Conservation (phyloP, 1,284 basidiomycete species). For the Cryptococcus hybrid region DNA sequence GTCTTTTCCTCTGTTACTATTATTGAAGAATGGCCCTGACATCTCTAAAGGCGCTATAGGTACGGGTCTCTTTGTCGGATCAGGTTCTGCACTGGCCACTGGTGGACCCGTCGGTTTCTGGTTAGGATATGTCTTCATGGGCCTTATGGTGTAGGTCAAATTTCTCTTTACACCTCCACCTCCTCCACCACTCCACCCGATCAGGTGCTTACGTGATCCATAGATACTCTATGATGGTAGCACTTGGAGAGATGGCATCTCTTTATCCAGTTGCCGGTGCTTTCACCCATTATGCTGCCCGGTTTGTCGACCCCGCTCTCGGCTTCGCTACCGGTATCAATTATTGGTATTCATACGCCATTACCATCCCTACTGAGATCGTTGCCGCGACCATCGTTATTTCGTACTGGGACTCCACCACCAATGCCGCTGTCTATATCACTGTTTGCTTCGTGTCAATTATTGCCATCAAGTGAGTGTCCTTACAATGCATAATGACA, state of each 20-base stretch:
- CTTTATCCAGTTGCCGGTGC: conserved; percentile 45
- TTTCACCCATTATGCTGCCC: conserved; percentile 48
- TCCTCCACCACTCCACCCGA: no score
- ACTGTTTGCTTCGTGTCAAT: conserved; percentile 49
- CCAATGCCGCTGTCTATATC: conserved; percentile 51
- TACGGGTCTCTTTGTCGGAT: conserved; percentile 55
- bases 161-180: no score
- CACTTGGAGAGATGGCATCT: conserved; percentile 52
- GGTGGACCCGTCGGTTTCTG: conserved; percentile 54
- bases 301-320: conserved; percentile 57
- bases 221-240: conserved; percentile 41
- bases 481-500: neutral
- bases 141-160: conserved; percentile 35
- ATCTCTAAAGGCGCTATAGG: conserved; percentile 23
- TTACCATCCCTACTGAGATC: conserved; percentile 3
- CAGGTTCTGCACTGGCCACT: conserved; percentile 50
- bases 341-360: conserved; percentile 34
- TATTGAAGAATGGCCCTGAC: no score
- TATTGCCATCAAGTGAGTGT: conserved; percentile 44
- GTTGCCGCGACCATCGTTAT: conserved; percentile 43
- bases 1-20: no score
- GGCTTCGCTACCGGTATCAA: conserved; percentile 53
- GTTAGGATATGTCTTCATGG: conserved; percentile 47
- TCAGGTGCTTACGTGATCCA: neutral
- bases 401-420: conserved; percentile 47